A percentile compares a stretch with the other conserved stretches of the same genome.
Conservation (phyloP, 108 stramenopile species). For the Fistulifera solaris region DNA sequence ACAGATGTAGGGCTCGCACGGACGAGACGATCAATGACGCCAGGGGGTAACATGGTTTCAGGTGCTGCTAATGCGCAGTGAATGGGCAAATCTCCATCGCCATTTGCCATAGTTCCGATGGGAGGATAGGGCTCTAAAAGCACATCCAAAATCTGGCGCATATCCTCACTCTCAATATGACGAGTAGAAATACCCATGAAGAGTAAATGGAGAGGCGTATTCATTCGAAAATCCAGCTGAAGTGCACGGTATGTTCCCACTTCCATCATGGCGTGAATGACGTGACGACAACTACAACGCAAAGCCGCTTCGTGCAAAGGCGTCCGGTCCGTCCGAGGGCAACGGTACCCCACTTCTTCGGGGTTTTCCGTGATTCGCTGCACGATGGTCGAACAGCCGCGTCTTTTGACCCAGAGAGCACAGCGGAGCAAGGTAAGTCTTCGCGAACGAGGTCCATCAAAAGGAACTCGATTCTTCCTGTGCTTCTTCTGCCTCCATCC, state of each 20-base stretch:
- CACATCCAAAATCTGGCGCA: conserved; percentile 14
- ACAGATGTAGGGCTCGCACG: conserved; percentile 15
- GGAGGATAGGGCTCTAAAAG: conserved; percentile 18
- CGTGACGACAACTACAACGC: conserved; percentile 25
- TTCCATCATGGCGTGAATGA: conserved; percentile 24
- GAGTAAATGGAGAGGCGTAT: conserved; percentile 34
- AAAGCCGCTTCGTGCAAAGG: conserved; percentile 40
- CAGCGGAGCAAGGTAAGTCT: background rate
- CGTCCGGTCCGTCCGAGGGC: conserved; percentile 15
- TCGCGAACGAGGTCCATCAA: background rate
- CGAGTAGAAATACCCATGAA: conserved; percentile 26
- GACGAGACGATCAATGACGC: conserved; percentile 15
- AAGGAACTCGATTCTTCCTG: background rate
- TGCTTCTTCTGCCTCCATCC: background rate
- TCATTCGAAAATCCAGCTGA: conserved; percentile 5
- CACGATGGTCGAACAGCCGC: conserved; percentile 19
- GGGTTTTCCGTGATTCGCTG: conserved; percentile 9
- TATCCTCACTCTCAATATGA: conserved; percentile 12
- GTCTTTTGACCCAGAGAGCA: background rate
- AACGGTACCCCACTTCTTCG: conserved; percentile 17
- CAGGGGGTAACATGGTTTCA: conserved; percentile 27
- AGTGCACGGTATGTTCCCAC: conserved; percentile 11
- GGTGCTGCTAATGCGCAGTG: conserved; percentile 30
- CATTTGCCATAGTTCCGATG: conserved; percentile 14
- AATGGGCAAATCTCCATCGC: conserved; percentile 19